Base-by-base conservation (phyloP, 805 yeast species). In the Huiozyma naganishii region DNA sequence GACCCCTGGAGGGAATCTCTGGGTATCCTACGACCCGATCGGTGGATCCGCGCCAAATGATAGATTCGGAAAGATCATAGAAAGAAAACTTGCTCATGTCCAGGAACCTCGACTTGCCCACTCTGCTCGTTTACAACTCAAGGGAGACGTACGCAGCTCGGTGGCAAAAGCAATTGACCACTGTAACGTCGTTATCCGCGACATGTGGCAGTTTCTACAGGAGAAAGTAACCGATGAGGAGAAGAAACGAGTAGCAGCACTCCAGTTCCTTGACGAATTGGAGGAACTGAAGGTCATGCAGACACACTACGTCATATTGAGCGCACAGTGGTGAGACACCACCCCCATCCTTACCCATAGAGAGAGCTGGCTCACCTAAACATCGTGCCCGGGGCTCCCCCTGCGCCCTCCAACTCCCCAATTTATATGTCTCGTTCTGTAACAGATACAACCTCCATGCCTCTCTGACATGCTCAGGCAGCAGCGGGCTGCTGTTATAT, bases 381-480 rank as follows among this genome's bases (percentile, higher is more conserved):
- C 71, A 83, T 62, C 59, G 72, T 59, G 0, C 90, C 90, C 53
- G 79, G 83, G 2, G 80, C 76, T 75, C 83, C 10, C 86, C 86
- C 55, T 82, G 85, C 6, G 71, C 61, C 45, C 89, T 69, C 86
- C 89, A 83, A 42, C 77, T 76, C 1, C 80, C 73, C 7, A 69
- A 67, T 6, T 83, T 77, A 1, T 78, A 72, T 3, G 79, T 73
- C 30, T 81, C 79, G 41, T 73, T 76, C 54, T 88, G 95, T 37
- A 72, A 49, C 50, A 76, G 77, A 51, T 80, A 83, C 40, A 83
- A 60, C 52, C 94, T 69, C 90, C 94, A 85, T 0, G 96, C 96
- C 53, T 87, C 95, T 41, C 94, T 65, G 29, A 89, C 71, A 57
- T 89, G 94, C 47, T 84, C 88, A 0, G 97, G 95, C 32, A 77